Evolutionary conservation across 139 green algal species (phyloP).

Genomic region (Haematococcus lacustris): DNA sequence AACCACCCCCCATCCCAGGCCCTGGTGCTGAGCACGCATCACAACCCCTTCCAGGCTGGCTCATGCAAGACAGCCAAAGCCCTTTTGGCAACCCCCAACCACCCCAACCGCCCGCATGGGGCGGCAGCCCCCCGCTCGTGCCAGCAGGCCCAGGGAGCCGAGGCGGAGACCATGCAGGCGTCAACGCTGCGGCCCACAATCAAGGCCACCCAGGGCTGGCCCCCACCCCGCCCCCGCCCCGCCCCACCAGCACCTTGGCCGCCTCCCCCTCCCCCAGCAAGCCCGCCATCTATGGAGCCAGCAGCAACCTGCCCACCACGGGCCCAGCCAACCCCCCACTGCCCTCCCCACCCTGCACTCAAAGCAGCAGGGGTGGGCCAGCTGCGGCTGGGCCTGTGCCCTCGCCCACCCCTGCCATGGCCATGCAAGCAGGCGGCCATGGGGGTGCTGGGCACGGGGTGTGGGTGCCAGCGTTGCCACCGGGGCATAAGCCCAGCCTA

Average conservation of each 20-base stretch:
- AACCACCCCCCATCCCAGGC: no score
- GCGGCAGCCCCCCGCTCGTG: not conserved
- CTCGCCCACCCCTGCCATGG: not conserved
- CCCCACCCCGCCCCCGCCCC: no score
- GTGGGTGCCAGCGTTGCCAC: not conserved
- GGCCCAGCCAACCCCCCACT: not conserved
- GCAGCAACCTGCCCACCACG: not conserved
- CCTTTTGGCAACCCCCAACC: not conserved
- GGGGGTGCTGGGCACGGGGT: not conserved
- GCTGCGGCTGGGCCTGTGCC: not conserved
- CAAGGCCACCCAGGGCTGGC: no score
- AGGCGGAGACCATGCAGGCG: no score
- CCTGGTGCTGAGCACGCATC: not conserved
- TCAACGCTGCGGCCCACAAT: no score
- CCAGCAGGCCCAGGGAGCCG: not conserved
- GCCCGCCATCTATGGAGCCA: not conserved
- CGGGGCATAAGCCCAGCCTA: slow-evolving; percentile 34
- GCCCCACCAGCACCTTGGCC: not conserved
- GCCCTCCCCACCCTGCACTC: not conserved
- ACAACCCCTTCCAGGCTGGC: not conserved
- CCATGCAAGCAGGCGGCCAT: not conserved
- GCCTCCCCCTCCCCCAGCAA: no score
- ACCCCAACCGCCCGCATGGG: not conserved
- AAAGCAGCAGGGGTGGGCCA: not conserved
- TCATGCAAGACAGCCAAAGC: not conserved